Evolutionary conservation across 2,329 filamentous ascomycete genomes (phyloP).

Genomic region (Fusarium newnesense): DNA sequence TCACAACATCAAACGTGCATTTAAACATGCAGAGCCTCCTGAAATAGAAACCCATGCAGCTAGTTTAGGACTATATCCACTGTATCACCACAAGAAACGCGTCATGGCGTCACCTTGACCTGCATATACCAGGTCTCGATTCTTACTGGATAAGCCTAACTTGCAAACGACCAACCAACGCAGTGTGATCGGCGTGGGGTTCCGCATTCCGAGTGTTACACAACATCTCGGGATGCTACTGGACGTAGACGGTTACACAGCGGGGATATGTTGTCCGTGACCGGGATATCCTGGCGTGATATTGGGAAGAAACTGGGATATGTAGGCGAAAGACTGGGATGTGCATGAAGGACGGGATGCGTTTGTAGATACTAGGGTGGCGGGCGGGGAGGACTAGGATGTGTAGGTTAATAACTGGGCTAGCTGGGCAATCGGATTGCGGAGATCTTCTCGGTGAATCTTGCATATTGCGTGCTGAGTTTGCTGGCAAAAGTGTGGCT

Average conservation of each 20-base stretch:
- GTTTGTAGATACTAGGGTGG: background rate
- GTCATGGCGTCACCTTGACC: background rate
- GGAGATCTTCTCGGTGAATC: slow-evolving; percentile 5
- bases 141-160: background rate
- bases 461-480: background rate
- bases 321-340: background rate
- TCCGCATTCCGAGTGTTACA: slow-evolving; percentile 23
- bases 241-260: background rate
- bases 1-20: background rate
- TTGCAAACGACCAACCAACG: background rate
- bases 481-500: slow-evolving; percentile 6
- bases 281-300: background rate
- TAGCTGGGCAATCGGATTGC: slow-evolving; percentile 4
- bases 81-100: background rate
- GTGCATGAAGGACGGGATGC: background rate
- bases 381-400: background rate
- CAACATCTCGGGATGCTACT: slow-evolving; percentile 4
- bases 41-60: background rate
- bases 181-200: background rate
- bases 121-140: background rate
- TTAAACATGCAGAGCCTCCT: background rate
- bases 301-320: background rate
- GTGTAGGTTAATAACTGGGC: background rate
- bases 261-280: background rate
- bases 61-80: background rate